phyloP scores from a whole-genome alignment of 1,284 basidiomycete species.

The Earliella scabrosa region DNA sequence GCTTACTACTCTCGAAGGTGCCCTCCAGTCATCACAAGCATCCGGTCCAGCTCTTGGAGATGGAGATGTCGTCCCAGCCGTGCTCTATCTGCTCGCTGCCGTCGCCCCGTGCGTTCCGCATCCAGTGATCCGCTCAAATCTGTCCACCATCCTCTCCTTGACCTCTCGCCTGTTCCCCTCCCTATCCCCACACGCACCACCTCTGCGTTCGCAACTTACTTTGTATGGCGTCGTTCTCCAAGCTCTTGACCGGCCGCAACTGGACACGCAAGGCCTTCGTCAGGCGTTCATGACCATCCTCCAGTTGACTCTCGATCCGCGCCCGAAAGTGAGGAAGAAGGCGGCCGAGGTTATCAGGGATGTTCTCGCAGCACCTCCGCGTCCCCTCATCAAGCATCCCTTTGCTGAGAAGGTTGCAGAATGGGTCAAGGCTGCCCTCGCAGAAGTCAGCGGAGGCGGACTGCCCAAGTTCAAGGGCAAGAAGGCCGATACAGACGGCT shows the following conservation, averaged over 20 bases:
- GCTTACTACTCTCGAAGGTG: conserved; percentile 78
- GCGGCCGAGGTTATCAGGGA: conserved; percentile 88
- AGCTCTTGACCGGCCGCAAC: conserved; percentile 71
- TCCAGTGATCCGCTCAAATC: conserved; percentile 73
- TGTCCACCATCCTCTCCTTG: conserved; percentile 67
- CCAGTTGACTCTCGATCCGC: conserved; percentile 82
- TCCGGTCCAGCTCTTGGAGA: conserved; percentile 64
- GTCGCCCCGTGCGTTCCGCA: conserved; percentile 76
- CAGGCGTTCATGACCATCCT: conserved; percentile 82
- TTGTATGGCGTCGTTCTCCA: conserved; percentile 72
- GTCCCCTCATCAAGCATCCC: conserved; percentile 81
- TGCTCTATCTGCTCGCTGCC: conserved; percentile 88
- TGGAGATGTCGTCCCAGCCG: conserved; percentile 84
- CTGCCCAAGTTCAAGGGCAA: conserved; percentile 67
- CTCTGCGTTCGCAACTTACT: conserved; percentile 77
- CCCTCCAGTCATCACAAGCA: conserved; percentile 59
- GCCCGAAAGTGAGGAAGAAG: conserved; percentile 93
- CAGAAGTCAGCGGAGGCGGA: conserved; percentile 67
- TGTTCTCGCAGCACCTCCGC: conserved; percentile 74
- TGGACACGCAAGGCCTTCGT: conserved; percentile 72
- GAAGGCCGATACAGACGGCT: conserved; percentile 61
- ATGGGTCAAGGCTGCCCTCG: conserved; percentile 76
- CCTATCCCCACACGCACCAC: conserved; percentile 65
- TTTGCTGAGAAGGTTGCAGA: conserved; percentile 82
- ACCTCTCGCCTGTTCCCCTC: conserved; percentile 80